These are phyloP conservation scores for Aspergillus terreus DNA, from an alignment of 2,329 filamentous ascomycete species.

Conservation along the genomic window DNA sequence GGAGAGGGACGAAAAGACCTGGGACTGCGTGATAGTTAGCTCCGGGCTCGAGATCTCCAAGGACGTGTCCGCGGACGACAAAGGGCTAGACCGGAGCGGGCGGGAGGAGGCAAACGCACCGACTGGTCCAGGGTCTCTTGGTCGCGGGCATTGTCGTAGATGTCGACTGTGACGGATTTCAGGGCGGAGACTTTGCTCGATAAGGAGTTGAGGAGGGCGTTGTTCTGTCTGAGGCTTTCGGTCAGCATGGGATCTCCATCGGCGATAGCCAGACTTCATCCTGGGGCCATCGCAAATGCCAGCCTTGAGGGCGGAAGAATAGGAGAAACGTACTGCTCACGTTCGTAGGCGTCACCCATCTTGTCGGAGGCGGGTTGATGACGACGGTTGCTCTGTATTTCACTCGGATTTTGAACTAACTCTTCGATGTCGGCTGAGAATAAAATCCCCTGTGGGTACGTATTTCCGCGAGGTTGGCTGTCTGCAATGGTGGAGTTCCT, in stretches of 20 bases:
- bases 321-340: slow-evolving; percentile 56
- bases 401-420: background rate
- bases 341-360: slow-evolving; percentile 76
- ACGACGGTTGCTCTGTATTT: background rate
- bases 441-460: background rate
- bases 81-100: background rate
- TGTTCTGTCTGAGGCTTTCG: slow-evolving; percentile 67
- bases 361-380: slow-evolving; percentile 11
- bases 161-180: slow-evolving; percentile 91
- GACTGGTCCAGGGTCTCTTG: slow-evolving; percentile 86
- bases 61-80: background rate
- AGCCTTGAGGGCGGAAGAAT: background rate
- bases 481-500: background rate
- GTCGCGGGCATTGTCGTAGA: slow-evolving; percentile 90
- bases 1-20: slow-evolving; percentile 86
- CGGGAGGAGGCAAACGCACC: slow-evolving; percentile 49
- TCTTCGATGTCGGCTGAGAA: background rate
- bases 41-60: background rate
- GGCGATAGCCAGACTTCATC: too few species aligned
- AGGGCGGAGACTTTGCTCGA: slow-evolving; percentile 87
- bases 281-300: background rate
- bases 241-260: slow-evolving; percentile 4
- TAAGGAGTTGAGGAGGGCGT: slow-evolving; percentile 87
- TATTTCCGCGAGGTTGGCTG: background rate
- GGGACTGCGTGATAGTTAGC: slow-evolving; percentile 53